Percentiles rank a stretch among this genome's conserved stretches.
These are phyloP conservation scores for Saccharomyces pastorianus DNA, from an alignment of 1,139 yeast species.

Conservation along the genomic window DNA sequence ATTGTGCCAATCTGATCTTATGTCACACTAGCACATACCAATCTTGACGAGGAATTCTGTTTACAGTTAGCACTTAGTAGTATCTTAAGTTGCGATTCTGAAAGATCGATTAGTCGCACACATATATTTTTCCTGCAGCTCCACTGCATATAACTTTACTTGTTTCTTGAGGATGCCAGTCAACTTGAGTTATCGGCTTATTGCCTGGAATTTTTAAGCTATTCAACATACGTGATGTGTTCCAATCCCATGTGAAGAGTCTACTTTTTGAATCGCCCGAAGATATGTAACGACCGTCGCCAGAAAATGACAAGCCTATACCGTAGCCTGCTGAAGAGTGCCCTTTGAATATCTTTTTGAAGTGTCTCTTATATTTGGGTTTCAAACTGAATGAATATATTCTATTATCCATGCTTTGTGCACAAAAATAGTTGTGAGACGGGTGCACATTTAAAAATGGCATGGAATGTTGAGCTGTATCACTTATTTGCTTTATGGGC, in stretches of 20 bases:
- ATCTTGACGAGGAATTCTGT: too few relatives aligned
- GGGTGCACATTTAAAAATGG: conserved; percentile 63
- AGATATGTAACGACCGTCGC: conserved; percentile 68
- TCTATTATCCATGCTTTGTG: conserved; percentile 75
- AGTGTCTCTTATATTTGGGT: conserved; percentile 53
- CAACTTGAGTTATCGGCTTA: conserved; percentile 51
- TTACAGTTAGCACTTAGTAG: too few relatives aligned
- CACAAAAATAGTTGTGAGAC: conserved; percentile 49
- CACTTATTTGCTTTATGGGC: conserved; percentile 74
- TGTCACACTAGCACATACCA: too few relatives aligned
- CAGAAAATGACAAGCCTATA: conserved; percentile 58
- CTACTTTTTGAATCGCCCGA: conserved; percentile 73
- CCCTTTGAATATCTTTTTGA: conserved; percentile 59
- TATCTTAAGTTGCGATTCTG: not conserved
- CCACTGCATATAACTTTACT: conserved; percentile 68
- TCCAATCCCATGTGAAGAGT: conserved; percentile 82
- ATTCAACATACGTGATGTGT: conserved; percentile 46
- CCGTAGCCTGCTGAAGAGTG: conserved; percentile 73
- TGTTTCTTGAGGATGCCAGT: conserved; percentile 65
- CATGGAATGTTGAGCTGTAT: conserved; percentile 75
- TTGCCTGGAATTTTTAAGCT: conserved; percentile 46
- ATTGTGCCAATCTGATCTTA: too few relatives aligned
- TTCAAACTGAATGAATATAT: conserved; percentile 56
- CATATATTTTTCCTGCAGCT: conserved; percentile 52
- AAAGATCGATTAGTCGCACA: conserved; percentile 43